These are phyloP conservation scores for Corylus americana DNA, from an alignment of 306 rosid species.

Conservation along the genomic window DNA sequence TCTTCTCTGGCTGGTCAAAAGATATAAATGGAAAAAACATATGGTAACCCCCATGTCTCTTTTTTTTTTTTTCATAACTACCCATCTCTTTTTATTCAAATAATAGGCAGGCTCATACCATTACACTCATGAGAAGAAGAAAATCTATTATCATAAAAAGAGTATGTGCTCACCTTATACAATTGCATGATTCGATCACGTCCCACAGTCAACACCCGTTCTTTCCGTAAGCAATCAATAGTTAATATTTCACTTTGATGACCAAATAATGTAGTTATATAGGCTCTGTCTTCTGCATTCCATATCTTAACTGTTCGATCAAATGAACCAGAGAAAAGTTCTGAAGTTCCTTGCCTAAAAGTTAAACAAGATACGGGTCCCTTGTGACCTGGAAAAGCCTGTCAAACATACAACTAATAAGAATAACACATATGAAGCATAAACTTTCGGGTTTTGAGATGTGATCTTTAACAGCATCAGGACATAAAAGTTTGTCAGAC, in stretches of 20 bases:
- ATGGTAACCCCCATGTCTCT: not conserved
- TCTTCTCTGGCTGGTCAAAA: not conserved
- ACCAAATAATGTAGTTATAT: conserved; percentile 82
- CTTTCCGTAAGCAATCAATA: conserved; percentile 86
- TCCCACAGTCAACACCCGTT: conserved; percentile 78
- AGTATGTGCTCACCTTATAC: conserved; percentile 61
- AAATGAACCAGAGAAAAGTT: conserved; percentile 94
- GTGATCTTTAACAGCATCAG: not conserved
- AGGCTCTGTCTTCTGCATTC: conserved; percentile 95
- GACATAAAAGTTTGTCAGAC: not conserved
- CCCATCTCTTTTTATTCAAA: too few relatives aligned
- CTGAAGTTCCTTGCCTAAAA: conserved; percentile 90
- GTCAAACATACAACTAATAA: conserved; percentile 30
- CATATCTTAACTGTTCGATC: conserved; percentile 92
- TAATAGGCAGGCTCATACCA: too few relatives aligned
- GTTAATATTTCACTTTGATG: conserved; percentile 83
- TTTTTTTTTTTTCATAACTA: not conserved
- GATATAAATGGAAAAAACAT: not conserved
- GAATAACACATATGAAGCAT: not conserved
- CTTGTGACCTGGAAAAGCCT: conserved; percentile 95
- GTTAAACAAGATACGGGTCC: conserved; percentile 81
- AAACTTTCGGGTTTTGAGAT: not conserved
- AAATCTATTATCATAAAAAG: too few relatives aligned
- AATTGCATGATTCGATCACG: conserved; percentile 92
- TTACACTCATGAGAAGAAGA: too few relatives aligned